Conservation (phyloP, 106 monocot genomes). For the Posidonia australis region DNA sequence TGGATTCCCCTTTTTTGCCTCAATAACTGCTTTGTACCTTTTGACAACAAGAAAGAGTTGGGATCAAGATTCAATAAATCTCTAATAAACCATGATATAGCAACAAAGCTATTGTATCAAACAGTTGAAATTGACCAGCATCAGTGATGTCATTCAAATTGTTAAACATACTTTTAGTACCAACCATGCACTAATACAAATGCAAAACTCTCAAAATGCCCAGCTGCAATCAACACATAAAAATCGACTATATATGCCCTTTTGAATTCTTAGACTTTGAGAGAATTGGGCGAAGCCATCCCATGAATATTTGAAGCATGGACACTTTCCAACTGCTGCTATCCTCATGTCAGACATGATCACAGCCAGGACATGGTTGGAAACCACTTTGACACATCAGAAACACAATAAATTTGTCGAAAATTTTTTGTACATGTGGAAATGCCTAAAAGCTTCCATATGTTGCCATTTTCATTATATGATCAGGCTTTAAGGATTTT, state of each 20-base stretch:
- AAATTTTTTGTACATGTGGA: too few species aligned
- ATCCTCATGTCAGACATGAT: too few species aligned
- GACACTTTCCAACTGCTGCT: too few species aligned
- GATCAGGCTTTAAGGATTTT: too few species aligned
- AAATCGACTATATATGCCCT: neutral
- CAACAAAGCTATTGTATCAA: neutral
- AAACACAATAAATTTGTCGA: too few species aligned
- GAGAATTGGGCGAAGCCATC: too few species aligned
- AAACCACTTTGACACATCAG: too few species aligned
- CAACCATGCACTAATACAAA: neutral
- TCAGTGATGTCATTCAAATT: neutral
- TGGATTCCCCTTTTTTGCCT: conserved; percentile 67
- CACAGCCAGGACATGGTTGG: too few species aligned
- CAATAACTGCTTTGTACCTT: conserved; percentile 37
- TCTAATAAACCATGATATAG: neutral
- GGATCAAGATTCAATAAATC: neutral
- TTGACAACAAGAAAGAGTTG: neutral
- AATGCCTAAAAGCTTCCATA: too few species aligned
- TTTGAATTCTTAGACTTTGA: neutral
- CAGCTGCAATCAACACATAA: neutral
- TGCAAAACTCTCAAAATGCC: neutral
- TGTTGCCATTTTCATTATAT: too few species aligned
- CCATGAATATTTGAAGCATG: too few species aligned
- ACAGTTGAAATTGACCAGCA: neutral
- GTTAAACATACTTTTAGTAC: too few species aligned